Conservation (phyloP, 2,329 filamentous ascomycete species). For the Didymella glomerata region DNA sequence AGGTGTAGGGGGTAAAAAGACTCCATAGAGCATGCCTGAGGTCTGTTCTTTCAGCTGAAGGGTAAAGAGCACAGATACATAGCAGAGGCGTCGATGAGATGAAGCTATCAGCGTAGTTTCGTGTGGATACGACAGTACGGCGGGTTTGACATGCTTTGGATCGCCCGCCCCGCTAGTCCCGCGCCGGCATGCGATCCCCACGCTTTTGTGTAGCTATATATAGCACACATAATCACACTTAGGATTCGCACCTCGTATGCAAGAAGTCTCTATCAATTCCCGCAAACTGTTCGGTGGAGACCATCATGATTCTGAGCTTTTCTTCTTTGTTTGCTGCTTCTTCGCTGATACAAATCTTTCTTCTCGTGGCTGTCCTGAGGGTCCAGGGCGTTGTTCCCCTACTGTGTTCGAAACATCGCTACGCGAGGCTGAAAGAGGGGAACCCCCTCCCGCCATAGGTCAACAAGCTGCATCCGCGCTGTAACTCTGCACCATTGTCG, state of each 20-base stretch:
- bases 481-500: conserved; percentile 4
- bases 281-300: not conserved
- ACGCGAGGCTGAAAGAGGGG: conserved; percentile 11
- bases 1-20: conserved; percentile 7
- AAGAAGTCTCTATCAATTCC: conserved; percentile 1
- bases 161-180: conserved; percentile 20
- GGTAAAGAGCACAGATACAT: conserved; percentile 10
- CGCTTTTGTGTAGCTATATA: conserved; percentile 14
- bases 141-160: conserved; percentile 15
- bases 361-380: not conserved
- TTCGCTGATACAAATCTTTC: not conserved
- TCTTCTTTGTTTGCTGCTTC: not conserved
- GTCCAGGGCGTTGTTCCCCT: conserved; percentile 1
- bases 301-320: not conserved
- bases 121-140: conserved; percentile 7
- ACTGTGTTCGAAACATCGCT: conserved; percentile 12
- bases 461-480: conserved; percentile 2
- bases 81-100: conserved; percentile 13
- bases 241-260: conserved; percentile 10
- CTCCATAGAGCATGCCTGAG: conserved; percentile 32
- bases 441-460: not conserved
- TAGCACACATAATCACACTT: conserved; percentile 16
- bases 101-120: conserved; percentile 11
- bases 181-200: conserved; percentile 17
- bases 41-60: conserved; percentile 23